phyloP scores from a whole-genome alignment of 164 flowering plant species.

The Nelumbo lutea region DNA sequence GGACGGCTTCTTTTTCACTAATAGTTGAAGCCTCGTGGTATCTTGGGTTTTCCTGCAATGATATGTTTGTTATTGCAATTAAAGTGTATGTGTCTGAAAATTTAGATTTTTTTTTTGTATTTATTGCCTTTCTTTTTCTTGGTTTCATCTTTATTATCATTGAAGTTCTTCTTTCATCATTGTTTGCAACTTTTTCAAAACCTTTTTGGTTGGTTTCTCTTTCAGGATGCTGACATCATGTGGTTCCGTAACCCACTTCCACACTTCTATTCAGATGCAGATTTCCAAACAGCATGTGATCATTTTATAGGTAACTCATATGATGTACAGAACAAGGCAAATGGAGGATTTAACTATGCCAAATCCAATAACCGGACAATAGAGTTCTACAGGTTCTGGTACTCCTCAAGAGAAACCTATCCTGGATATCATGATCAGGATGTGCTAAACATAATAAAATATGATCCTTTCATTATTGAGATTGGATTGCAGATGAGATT shows the following conservation, averaged over 20 bases:
- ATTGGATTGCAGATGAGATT: slow-evolving; percentile 26
- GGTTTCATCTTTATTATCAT: too few species aligned
- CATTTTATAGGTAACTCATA: slow-evolving; percentile 17
- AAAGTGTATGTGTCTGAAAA: too few species aligned
- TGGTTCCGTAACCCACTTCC: slow-evolving; percentile 36
- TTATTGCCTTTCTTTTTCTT: too few species aligned
- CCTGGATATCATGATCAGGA: slow-evolving; percentile 32
- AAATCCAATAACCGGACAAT: slow-evolving; percentile 23
- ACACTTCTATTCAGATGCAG: slow-evolving; percentile 15
- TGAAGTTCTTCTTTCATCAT: too few species aligned
- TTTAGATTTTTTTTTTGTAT: too few species aligned
- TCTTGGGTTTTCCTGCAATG: too few species aligned
- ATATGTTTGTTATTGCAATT: too few species aligned
- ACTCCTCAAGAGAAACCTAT: slow-evolving; percentile 10
- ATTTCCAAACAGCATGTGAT: slow-evolving; percentile 40
- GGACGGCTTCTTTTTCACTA: too few species aligned
- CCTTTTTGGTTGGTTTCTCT: neutral
- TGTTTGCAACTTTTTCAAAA: too few species aligned
- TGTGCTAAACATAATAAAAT: slow-evolving; percentile 28
- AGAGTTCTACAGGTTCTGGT: slow-evolving; percentile 32
- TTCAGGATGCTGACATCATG: slow-evolving; percentile 37
- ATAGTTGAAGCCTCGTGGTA: too few species aligned
- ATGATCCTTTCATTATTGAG: neutral
- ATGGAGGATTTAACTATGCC: slow-evolving; percentile 29
- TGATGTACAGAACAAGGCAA: slow-evolving; percentile 17